phyloP scores from a whole-genome alignment of 2,329 filamentous ascomycete genomes.

The Gyromitra esculenta region DNA sequence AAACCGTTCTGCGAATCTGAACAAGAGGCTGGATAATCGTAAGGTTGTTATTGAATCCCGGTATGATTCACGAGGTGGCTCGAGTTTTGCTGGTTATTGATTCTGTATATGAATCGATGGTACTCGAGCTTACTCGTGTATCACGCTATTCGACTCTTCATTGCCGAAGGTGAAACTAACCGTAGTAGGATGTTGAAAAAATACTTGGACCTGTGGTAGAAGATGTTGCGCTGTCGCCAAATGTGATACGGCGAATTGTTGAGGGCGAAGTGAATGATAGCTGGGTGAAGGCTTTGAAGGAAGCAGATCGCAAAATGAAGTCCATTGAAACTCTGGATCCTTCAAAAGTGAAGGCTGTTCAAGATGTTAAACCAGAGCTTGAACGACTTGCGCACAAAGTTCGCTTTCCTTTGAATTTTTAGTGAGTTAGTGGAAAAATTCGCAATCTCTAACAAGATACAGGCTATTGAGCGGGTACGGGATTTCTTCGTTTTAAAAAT shows the following conservation, averaged over 20 bases:
- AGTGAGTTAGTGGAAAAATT: background rate
- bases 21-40: slow-evolving; percentile 85
- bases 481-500: slow-evolving; percentile 95
- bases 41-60: slow-evolving; percentile 64
- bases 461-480: slow-evolving; percentile 91
- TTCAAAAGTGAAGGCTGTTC: slow-evolving; percentile 75
- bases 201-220: slow-evolving; percentile 88
- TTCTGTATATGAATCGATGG: background rate
- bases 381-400: slow-evolving; percentile 85
- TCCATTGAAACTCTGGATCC: slow-evolving; percentile 74
- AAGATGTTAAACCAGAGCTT: slow-evolving; percentile 85
- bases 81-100: background rate
- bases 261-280: slow-evolving; percentile 89
- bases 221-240: slow-evolving; percentile 86
- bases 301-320: slow-evolving; percentile 80
- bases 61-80: background rate
- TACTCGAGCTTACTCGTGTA: background rate
- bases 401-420: slow-evolving; percentile 37
- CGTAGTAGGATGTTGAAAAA: slow-evolving; percentile 74
- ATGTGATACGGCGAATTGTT: slow-evolving; percentile 82
- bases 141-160: background rate
- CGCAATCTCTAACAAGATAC: slow-evolving; percentile 7
- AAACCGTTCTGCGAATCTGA: slow-evolving; percentile 82
- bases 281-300: slow-evolving; percentile 83
- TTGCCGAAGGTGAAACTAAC: slow-evolving; percentile 6